Base-by-base conservation (phyloP, 345 rosid genomes). In the Schrenkiella parvula region DNA sequence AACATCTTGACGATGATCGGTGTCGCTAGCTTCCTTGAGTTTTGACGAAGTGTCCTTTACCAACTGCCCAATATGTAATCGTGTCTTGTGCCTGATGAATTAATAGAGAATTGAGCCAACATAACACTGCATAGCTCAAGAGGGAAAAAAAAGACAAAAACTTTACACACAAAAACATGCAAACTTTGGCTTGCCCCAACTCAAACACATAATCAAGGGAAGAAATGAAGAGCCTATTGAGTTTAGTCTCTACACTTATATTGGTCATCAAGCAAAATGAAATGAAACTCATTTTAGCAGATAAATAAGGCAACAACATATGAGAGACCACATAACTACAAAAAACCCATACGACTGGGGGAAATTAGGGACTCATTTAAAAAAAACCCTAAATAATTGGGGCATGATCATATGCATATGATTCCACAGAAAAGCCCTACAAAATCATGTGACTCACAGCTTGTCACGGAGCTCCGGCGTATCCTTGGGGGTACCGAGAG, bases 401-500 rank as follows among this genome's bases (percentile, higher is more conserved):
- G 44, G 18, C 23, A n/a, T n/a, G n/a, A n/a, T n/a, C n/a, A n/a
- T n/a, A n/a, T n/a, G n/a, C n/a, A n/a, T n/a, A n/a, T n/a, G n/a
- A n/a, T n/a, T n/a, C 44, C 25, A 65, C 2, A 8, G 9, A 21
- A 25, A 17, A 12, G 0, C 31, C 35, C n/a, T 1, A n/a, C n/a
- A 52, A 15, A 42, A 71, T 37, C 15, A 46, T 5, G n/a, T n/a
- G 22, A 58, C 96, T 85, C 75, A 93, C 98, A 93, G 85, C 85
- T 87, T 93, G 71, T 93, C 89, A 39, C 97, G 96, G 65, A 90
- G 97, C 73, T 86, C 97, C 7, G 90, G 88, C 31, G 93, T 89
- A 70, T 93, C 98, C 80, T 86, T 90, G 29, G 98, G 97, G 7
- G 96, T 93, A 4, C 98, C 96, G 44, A 90, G 93, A 73, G 93